These are phyloP conservation scores for Metschnikowia proteae DNA, from an alignment of 805 yeast species.

Conservation along the genomic window DNA sequence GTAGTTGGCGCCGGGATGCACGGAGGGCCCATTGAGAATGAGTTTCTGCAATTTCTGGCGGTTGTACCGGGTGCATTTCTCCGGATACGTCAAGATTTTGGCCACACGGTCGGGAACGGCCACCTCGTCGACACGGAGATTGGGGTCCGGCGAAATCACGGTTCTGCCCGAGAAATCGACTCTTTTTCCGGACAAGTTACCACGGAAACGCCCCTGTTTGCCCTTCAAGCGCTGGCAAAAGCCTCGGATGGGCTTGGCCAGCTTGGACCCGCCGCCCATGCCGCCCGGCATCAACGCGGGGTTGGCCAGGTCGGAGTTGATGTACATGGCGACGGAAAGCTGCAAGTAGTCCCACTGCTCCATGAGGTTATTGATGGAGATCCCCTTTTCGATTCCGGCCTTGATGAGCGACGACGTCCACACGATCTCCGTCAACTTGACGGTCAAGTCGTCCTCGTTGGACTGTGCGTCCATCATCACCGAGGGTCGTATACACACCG, in stretches of 20 bases:
- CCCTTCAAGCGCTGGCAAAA: slow-evolving; percentile 97
- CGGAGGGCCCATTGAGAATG: slow-evolving; percentile 78
- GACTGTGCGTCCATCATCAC: slow-evolving; percentile 89
- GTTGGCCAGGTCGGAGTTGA: slow-evolving; percentile 89
- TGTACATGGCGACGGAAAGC: slow-evolving; percentile 93
- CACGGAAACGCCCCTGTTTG: slow-evolving; percentile 98
- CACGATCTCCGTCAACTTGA: slow-evolving; percentile 91
- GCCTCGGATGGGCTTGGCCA: slow-evolving; percentile 81
- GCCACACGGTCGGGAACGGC: slow-evolving; percentile 98
- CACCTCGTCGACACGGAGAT: slow-evolving; percentile 89
- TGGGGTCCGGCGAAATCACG: slow-evolving; percentile 98
- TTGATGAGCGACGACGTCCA: slow-evolving; percentile 94
- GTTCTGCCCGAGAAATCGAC: slow-evolving; percentile 98
- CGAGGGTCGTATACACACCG: slow-evolving; percentile 97
- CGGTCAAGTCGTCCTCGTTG: slow-evolving; percentile 96
- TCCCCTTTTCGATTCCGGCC: slow-evolving; percentile 94
- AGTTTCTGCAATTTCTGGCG: slow-evolving; percentile 69
- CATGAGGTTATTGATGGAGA: slow-evolving; percentile 88
- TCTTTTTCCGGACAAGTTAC: slow-evolving; percentile 96
- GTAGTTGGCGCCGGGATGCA: slow-evolving; percentile 97
- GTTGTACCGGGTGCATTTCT: slow-evolving; percentile 86
- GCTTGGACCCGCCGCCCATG: slow-evolving; percentile 49
- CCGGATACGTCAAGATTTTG: slow-evolving; percentile 93
- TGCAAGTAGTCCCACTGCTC: slow-evolving; percentile 99
- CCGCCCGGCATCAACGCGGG: slow-evolving; percentile 74